A percentile compares a stretch with the other conserved stretches of the same genome.
Conservation (phyloP, 306 rosid species). For the Quercus parvula region DNA sequence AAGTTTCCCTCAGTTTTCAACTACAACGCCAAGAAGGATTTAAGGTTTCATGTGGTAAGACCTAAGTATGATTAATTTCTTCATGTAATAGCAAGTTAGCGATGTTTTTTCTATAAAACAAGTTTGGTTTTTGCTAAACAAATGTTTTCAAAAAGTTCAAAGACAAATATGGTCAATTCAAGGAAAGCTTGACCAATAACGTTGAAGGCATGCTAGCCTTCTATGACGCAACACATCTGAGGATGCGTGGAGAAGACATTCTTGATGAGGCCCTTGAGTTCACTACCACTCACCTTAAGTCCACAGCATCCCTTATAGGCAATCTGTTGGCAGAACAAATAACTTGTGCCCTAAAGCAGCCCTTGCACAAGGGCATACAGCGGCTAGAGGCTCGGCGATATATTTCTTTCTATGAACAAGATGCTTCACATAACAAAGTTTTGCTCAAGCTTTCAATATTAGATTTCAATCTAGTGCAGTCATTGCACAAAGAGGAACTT, state of each 20-base stretch:
- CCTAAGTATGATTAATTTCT: too few species aligned
- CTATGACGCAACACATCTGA: conserved; percentile 43
- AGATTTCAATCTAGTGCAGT: conserved; percentile 47
- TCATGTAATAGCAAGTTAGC: too few species aligned
- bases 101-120: too few species aligned
- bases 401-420: conserved; percentile 31
- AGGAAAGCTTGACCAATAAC: background rate
- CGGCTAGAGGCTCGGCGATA: conserved; percentile 32
- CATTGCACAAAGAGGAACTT: conserved; percentile 38
- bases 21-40: too few species aligned
- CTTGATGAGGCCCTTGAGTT: conserved; percentile 47
- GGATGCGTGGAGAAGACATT: conserved; percentile 40
- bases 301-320: too few species aligned
- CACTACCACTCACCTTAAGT: background rate
- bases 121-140: background rate
- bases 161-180: conserved; percentile 29
- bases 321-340: too few species aligned
- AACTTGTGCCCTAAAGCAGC: conserved; percentile 3
- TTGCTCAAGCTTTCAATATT: conserved; percentile 39
- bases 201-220: conserved; percentile 38
- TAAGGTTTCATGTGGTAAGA: too few species aligned
- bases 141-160: conserved; percentile 39
- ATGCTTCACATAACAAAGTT: conserved; percentile 24
- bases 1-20: too few species aligned
- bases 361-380: conserved; percentile 30